phyloP scores from a whole-genome alignment of 352 stramenopile species.

The Pythium aquatile region DNA sequence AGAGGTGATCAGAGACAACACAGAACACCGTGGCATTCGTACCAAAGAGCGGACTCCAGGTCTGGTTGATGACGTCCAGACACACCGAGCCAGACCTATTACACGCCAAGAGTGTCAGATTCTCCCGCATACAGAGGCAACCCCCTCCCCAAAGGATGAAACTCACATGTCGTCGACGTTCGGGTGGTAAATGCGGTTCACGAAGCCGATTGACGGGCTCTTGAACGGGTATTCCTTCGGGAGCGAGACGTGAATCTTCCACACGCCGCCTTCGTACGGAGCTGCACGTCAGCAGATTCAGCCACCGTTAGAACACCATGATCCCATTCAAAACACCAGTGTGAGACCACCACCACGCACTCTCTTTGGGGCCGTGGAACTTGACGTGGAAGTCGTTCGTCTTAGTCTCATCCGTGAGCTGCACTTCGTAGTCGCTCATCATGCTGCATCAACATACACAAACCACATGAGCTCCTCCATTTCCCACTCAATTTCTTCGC shows the following conservation, averaged over 20 bases:
- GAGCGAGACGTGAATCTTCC: slow-evolving; percentile 92
- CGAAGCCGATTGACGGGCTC: slow-evolving; percentile 91
- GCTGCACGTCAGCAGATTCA: slow-evolving; percentile 34
- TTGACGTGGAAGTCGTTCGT: slow-evolving; percentile 84
- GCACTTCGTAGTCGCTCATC: slow-evolving; percentile 90
- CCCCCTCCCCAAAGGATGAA: background rate
- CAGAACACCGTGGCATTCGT: slow-evolving; percentile 11
- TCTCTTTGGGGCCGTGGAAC: slow-evolving; percentile 83
- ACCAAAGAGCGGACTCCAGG: slow-evolving; percentile 94
- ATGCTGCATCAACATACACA: slow-evolving; percentile 45
- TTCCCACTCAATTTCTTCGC: background rate
- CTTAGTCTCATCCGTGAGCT: slow-evolving; percentile 80
- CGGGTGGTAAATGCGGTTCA: slow-evolving; percentile 92
- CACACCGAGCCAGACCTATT: slow-evolving; percentile 89
- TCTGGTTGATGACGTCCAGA: slow-evolving; percentile 94
- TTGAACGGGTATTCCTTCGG: slow-evolving; percentile 94
- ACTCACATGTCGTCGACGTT: slow-evolving; percentile 92
- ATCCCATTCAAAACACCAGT: background rate
- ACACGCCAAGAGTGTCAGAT: slow-evolving; percentile 8
- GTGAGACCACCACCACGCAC: slow-evolving; percentile 35
- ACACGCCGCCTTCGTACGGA: slow-evolving; percentile 90
- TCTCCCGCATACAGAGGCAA: background rate
- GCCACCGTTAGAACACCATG: slow-evolving; percentile 1
- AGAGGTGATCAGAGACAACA: background rate
- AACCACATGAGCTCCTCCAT: slow-evolving; percentile 1